These are phyloP conservation scores for Emergomyces pasteurianus DNA, from an alignment of 2,329 filamentous ascomycete species.

Conservation along the genomic window DNA sequence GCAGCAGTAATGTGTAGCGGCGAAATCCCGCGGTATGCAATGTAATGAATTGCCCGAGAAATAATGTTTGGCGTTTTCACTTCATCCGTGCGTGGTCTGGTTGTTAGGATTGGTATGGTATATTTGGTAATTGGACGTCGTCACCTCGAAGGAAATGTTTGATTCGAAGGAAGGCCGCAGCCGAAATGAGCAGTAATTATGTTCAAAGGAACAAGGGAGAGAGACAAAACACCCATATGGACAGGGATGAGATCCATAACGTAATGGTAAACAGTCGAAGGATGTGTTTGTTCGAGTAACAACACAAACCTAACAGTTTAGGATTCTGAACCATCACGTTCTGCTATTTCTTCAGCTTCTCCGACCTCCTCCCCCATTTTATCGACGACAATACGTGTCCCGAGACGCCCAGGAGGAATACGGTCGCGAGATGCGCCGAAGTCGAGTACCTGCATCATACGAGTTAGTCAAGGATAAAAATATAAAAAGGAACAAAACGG, in stretches of 20 bases:
- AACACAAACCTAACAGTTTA: neutral
- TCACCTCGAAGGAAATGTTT: neutral
- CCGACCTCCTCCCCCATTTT: constrained; percentile 27
- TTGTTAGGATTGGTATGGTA: neutral
- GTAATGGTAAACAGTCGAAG: neutral
- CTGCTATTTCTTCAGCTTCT: constrained; percentile 21
- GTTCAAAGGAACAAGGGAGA: neutral
- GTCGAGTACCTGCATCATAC: constrained; percentile 64
- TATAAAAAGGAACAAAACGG: neutral
- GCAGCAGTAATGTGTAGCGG: neutral
- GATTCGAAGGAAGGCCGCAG: neutral
- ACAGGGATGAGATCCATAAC: neutral
- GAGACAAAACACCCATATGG: neutral
- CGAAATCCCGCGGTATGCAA: constrained; percentile 28
- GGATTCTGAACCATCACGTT: neutral
- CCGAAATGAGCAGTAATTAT: neutral
- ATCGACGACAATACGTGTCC: constrained; percentile 54
- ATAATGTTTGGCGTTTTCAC: neutral
- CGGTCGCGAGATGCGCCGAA: constrained; percentile 92
- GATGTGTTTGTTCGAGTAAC: neutral
- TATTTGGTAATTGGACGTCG: neutral
- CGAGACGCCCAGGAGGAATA: constrained; percentile 61
- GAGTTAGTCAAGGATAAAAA: constrained; percentile 9
- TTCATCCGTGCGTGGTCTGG: neutral
- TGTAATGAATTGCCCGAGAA: constrained; percentile 17